These are phyloP conservation scores for Silene uniflora DNA, from an alignment of 148 eudicot genomes.

Conservation along the genomic window DNA sequence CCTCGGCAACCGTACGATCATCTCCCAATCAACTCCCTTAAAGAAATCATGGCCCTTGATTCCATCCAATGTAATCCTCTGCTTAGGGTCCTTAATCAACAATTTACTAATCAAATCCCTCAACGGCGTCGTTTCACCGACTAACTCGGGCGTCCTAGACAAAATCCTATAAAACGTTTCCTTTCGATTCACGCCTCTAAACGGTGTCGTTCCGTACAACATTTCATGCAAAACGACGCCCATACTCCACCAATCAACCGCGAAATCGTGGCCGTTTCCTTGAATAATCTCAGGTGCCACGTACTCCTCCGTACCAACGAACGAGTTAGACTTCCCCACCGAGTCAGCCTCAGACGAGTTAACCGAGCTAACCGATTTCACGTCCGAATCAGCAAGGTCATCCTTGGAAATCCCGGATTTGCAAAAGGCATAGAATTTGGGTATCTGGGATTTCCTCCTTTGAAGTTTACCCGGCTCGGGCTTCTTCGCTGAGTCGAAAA, in stretches of 20 bases:
- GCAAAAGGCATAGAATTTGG: constrained; percentile 25
- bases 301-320: constrained; percentile 94
- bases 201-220: constrained; percentile 83
- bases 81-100: constrained; percentile 56
- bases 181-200: constrained; percentile 57
- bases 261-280: constrained; percentile 68
- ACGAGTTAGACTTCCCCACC: constrained; percentile 59
- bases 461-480: constrained; percentile 1
- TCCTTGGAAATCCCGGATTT: constrained; percentile 48
- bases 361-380: constrained; percentile 12
- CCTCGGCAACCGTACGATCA: constrained; percentile 43
- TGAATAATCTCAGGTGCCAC: constrained; percentile 75
- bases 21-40: constrained; percentile 57
- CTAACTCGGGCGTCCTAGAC: constrained; percentile 44
- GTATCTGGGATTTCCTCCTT: constrained; percentile 24
- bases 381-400: constrained; percentile 20
- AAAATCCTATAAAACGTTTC: constrained; percentile 63
- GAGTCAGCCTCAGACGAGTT: constrained; percentile 37
- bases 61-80: constrained; percentile 49
- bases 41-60: constrained; percentile 81
- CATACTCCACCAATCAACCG: constrained; percentile 81
- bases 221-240: constrained; percentile 73
- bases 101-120: constrained; percentile 64
- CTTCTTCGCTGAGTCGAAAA: not conserved
- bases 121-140: constrained; percentile 76